Percentiles rank a stretch among this genome's conserved stretches.
Evolutionary conservation across 2,329 filamentous ascomycete species (phyloP).

Genomic region (Botrytis squamosa): DNA sequence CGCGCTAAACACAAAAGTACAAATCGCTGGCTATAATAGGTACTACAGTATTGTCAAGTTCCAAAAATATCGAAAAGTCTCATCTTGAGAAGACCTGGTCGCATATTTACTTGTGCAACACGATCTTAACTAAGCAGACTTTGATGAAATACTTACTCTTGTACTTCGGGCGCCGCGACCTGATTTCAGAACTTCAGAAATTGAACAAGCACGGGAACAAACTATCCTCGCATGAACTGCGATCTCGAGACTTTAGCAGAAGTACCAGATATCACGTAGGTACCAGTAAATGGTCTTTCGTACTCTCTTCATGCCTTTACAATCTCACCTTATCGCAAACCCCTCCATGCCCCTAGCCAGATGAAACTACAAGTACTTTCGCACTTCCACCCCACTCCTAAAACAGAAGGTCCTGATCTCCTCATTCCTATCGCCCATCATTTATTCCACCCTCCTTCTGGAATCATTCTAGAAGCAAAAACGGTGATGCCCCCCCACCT

Average conservation of each 20-base stretch:
- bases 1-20: neutral
- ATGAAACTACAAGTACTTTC: conserved; percentile 12
- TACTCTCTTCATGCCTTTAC: neutral
- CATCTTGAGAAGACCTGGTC: neutral
- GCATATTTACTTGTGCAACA: neutral
- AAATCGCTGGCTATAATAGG: neutral
- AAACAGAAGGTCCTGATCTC: conserved; percentile 15
- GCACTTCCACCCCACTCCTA: conserved; percentile 13
- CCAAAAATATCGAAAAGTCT: neutral
- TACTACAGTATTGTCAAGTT: neutral
- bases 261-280: neutral
- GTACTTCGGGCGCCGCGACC: neutral
- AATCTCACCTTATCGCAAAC: conserved; percentile 20
- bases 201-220: neutral
- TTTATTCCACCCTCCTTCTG: conserved; percentile 10
- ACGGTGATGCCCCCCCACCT: conserved; percentile 1
- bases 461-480: conserved; percentile 21
- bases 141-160: neutral
- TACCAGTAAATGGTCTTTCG: neutral
- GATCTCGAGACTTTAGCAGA: neutral
- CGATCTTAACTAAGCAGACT: neutral
- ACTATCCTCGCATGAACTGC: neutral
- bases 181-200: neutral
- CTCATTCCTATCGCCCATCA: conserved; percentile 8
- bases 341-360: conserved; percentile 16